Base-by-base conservation (phyloP, 169 alveolate genomes). In the Plasmodium falciparum region DNA sequence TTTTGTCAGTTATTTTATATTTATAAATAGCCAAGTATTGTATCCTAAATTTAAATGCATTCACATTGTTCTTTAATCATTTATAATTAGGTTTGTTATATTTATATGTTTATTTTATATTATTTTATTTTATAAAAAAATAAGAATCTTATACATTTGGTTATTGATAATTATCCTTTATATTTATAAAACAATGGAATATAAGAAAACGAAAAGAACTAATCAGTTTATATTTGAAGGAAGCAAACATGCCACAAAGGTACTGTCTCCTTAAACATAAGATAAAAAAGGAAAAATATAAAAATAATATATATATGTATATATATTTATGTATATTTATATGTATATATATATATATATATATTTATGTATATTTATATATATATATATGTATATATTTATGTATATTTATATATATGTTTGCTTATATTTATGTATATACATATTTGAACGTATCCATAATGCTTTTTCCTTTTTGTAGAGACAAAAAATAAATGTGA, bases 401-500 rank as follows among this genome's bases (percentile, higher is more conserved):
- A 24, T 24, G 26, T 24, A 24, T 24, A 0, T 24, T 0, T 24
- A 24, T 24, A 24, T 24, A 1, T 24, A 24, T 24, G 26, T 24
- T 24, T 24, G 0, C 13, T 7, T 54, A n/a, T n/a, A 54, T 54
- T 26, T 52, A 52, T 52, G 1, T 12, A 56, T 56, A 15, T 13
- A 56, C 0, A 56, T 11, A 33, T 33, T 5, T 33, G 45, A 4
- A 33, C 45, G 5, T 33, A 33, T 33, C 9, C 45, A 5, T 33
- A 33, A 33, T 33, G 0, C 0, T 33, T 56, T n/a, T 49, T 9
- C 2, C 20, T 26, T 52, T 63, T 24, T 61, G 29, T 63, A 80
- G 90, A 67, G 90, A 29, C 83, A 67, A 63, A 80, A 80, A 62
- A 69, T 80, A 17, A 80, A 80, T 71, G 83, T 80, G 2, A 80